These are phyloP conservation scores for Suillus placidus DNA, from an alignment of 768 basidiomycete genomes.

Conservation along the genomic window DNA sequence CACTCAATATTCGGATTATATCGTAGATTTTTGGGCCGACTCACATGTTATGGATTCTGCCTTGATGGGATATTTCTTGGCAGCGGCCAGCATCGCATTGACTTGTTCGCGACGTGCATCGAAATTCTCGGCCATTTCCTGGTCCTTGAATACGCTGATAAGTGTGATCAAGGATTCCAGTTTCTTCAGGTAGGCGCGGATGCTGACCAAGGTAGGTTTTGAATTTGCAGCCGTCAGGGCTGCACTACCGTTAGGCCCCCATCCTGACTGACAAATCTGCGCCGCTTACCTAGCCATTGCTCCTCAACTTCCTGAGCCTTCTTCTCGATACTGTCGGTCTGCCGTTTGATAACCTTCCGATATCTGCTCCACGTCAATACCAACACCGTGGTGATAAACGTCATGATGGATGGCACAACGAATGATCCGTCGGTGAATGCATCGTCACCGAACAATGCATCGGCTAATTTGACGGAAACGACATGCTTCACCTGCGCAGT, in stretches of 20 bases:
- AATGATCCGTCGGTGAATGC: neutral
- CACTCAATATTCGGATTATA: conserved; percentile 64
- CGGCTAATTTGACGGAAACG: neutral
- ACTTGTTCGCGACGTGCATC: neutral
- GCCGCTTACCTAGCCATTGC: neutral
- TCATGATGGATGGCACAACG: neutral
- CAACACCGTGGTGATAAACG: neutral
- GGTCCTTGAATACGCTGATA: neutral
- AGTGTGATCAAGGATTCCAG: neutral
- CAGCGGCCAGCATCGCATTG: neutral
- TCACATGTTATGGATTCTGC: neutral
- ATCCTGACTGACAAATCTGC: neutral
- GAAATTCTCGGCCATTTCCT: neutral
- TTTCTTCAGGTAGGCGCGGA: neutral
- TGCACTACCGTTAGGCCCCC: neutral
- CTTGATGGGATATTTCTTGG: neutral
- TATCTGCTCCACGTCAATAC: neutral
- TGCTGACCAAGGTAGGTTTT: neutral
- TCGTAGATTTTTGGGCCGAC: conserved; percentile 53
- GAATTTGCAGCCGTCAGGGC: neutral
- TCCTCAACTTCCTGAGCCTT: neutral
- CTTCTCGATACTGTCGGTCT: neutral
- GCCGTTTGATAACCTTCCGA: neutral
- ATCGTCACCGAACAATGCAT: neutral
- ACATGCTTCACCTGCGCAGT: neutral